These are phyloP conservation scores for Lunasporangiospora selenospora DNA, from an alignment of 192 early-diverging fungal genomes.

Conservation along the genomic window DNA sequence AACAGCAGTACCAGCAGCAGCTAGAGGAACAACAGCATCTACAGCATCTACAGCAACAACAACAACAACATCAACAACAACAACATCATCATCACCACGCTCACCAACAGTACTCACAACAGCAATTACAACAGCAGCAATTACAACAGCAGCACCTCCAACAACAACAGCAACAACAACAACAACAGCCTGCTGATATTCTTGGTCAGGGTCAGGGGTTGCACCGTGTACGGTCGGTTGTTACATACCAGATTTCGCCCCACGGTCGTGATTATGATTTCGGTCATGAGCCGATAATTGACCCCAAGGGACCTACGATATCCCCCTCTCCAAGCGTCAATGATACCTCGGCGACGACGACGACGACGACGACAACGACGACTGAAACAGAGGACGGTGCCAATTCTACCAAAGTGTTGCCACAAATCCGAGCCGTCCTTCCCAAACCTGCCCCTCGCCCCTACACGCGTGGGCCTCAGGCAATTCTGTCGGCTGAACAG, in stretches of 20 bases:
- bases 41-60: constrained; percentile 8
- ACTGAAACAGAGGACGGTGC: constrained; percentile 7
- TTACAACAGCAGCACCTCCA: constrained; percentile 8
- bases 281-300: background rate
- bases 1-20: background rate
- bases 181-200: background rate
- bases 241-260: constrained; percentile 18
- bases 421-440: constrained; percentile 42
- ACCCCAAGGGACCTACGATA: background rate
- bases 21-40: constrained; percentile 10
- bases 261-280: constrained; percentile 19
- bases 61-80: constrained; percentile 28
- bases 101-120: constrained; percentile 6
- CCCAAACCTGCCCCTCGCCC: constrained; percentile 21
- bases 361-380: background rate
- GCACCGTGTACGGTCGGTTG: background rate
- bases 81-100: constrained; percentile 3
- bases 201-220: background rate
- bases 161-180: constrained; percentile 2
- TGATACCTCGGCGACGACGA: background rate
- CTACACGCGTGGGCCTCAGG: constrained; percentile 24
- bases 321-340: background rate
- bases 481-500: constrained; percentile 20
- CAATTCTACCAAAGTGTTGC: constrained; percentile 10
- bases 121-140: constrained; percentile 11